Conservation (phyloP, 2,329 filamentous ascomycete species). For the Penicillium sumatraense region DNA sequence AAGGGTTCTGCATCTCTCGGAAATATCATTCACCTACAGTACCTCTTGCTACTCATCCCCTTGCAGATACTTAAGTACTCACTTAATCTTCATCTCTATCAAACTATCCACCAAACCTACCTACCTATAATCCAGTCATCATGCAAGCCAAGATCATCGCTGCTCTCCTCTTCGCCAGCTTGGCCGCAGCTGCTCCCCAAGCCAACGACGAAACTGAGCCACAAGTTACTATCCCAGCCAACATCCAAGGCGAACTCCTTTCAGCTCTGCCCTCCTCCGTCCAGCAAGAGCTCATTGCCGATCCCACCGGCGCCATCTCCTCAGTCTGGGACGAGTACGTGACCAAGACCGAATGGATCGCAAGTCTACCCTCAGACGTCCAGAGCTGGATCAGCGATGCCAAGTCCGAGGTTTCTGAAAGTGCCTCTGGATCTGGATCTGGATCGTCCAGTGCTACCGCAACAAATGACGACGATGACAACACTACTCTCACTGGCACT, state of each 20-base stretch:
- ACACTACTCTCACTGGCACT: no score
- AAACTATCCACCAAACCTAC: background rate
- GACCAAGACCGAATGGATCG: conserved; percentile 28
- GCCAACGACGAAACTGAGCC: background rate
- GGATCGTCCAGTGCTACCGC: conserved; percentile 4
- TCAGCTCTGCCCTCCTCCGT: conserved; percentile 29
- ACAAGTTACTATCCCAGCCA: background rate
- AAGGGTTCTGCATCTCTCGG: background rate
- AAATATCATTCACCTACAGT: no score
- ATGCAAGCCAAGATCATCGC: conserved; percentile 31
- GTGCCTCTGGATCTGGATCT: background rate
- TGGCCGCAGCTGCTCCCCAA: conserved; percentile 21
- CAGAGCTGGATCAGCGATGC: conserved; percentile 22
- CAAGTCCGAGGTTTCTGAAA: background rate
- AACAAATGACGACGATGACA: no score
- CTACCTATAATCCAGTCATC: conserved; percentile 5
- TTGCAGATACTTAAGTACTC: background rate
- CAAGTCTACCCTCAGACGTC: conserved; percentile 25
- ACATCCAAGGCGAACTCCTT: conserved; percentile 8
- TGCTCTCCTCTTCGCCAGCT: conserved; percentile 24
- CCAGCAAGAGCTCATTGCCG: conserved; percentile 14
- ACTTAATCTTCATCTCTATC: no score
- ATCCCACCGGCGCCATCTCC: conserved; percentile 17
- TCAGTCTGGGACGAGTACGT: conserved; percentile 24
- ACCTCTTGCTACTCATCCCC: no score